Evolutionary conservation across 805 yeast genomes (phyloP), one percentile per base, ranked within the genome.

Genomic region (Sugiyamaella boreocaroliniensis): DNA sequence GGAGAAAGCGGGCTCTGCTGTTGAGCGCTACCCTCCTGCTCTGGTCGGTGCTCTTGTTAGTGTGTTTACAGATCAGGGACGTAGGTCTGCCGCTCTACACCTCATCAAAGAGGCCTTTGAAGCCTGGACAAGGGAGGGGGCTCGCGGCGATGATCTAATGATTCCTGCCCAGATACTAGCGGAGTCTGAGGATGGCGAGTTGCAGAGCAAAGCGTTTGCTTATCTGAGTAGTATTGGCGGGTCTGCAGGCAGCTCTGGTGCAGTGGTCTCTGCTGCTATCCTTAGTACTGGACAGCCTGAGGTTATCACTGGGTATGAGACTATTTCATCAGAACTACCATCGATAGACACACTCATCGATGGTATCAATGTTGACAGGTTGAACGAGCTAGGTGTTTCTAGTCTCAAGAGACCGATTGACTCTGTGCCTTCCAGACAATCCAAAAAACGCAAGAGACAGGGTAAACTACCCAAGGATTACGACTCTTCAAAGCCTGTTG

Each of bases 21-120:
- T 22, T 22, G 26, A 22, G 26, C 26, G 57, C 22, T 43, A 63
- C 4, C 52, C 60, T 4, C 83, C 86, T 2, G 78, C 79, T 3
- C 63, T 84, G 45, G 70, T 77, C 41, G 79, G 81, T 26, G 67
- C 76, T 4, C 65, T 82, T 29, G 69, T 77, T 9, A 70, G 78
- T 12, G 61, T 83, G 6, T 80, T 77, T 63, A 83, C 79, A 56
- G 55, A 64, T 11, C 64, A 74, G 44, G 75, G 77, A 43, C 69
- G 76, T 45, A 64, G 63, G 29, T 63, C 63, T 45, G 63, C 69
- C 47, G 70, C 70, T 20, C 50, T 56, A 1, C 62, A 61, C 1
- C 60, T 76, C 16, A 66, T 77, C 45, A 48, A 58, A 5, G 58
- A 60, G 19, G 62, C 75, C 16, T 61, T 64, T 53, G 63, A 66